These are phyloP conservation scores for Sextonia rubra DNA, from an alignment of 164 flowering plant genomes.

Conservation along the genomic window DNA sequence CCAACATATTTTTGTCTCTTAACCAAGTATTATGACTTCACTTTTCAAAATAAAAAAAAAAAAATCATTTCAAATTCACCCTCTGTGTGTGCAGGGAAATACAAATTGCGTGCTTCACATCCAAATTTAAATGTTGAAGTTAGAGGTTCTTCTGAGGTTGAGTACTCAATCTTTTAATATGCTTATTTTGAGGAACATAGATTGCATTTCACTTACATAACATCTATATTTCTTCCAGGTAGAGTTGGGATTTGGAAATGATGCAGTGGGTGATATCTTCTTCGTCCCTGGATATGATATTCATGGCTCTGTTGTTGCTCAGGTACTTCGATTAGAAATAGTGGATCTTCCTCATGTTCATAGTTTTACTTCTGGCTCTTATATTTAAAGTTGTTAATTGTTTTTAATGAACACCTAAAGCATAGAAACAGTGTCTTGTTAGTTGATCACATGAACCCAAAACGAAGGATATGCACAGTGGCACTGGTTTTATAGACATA, in stretches of 20 bases:
- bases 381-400: not conserved
- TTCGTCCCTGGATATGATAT: constrained; percentile 83
- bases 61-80: not conserved
- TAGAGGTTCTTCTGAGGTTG: constrained; percentile 81
- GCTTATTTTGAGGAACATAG: not conserved
- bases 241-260: constrained; percentile 84
- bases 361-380: not conserved
- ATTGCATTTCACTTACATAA: not conserved
- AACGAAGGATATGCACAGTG: not conserved
- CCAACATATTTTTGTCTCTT: not conserved
- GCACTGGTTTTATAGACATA: not conserved
- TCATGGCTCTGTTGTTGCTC: constrained; percentile 87
- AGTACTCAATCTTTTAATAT: not conserved
- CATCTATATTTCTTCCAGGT: constrained; percentile 43
- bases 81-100: constrained; percentile 54
- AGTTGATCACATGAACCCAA: not conserved
- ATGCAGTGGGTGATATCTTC: constrained; percentile 66
- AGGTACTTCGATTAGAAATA: constrained; percentile 40
- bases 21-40: not conserved
- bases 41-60: too few species aligned
- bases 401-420: too few species aligned
- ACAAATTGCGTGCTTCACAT: constrained; percentile 71
- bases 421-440: not conserved
- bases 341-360: not conserved
- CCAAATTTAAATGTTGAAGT: constrained; percentile 63